These are phyloP conservation scores for Nicotiana benthamiana DNA, from an alignment of 257 asterid genomes.

Conservation along the genomic window DNA sequence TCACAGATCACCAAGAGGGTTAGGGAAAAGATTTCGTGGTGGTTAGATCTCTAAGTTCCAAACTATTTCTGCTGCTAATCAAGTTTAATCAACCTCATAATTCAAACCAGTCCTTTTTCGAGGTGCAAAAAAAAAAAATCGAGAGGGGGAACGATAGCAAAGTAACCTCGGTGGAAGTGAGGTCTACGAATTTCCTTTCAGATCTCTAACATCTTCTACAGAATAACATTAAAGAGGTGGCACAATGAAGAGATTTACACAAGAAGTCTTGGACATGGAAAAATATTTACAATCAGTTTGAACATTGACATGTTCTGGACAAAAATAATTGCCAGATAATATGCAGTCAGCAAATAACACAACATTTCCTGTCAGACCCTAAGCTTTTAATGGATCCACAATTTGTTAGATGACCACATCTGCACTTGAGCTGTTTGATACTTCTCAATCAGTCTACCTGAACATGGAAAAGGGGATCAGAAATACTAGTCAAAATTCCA, in stretches of 20 bases:
- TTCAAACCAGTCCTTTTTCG: not conserved
- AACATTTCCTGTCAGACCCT: not conserved
- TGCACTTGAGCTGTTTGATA: not conserved
- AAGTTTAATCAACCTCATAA: not conserved
- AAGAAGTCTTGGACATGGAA: not conserved
- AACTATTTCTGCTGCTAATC: not conserved
- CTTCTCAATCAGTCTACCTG: conserved; percentile 30
- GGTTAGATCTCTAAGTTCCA: not conserved
- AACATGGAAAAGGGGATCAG: conserved; percentile 10
- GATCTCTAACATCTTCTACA: not conserved
- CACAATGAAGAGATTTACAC: not conserved
- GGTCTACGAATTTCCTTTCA: not conserved
- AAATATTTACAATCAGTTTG: conserved; percentile 4
- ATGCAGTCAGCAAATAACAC: not conserved
- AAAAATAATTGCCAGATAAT: not conserved
- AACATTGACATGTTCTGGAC: not conserved
- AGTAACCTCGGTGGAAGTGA: not conserved
- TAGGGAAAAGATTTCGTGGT: not conserved
- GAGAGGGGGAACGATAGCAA: not conserved
- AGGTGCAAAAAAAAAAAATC: not conserved
- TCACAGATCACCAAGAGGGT: not conserved
- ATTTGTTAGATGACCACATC: not conserved
- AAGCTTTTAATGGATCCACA: not conserved
- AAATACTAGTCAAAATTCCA: not conserved
- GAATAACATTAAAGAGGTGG: not conserved